Evolutionary conservation across 2,329 filamentous ascomycete genomes (phyloP), one percentile per base, ranked within the genome.

Genomic region (Trichoderma guizhouense): DNA sequence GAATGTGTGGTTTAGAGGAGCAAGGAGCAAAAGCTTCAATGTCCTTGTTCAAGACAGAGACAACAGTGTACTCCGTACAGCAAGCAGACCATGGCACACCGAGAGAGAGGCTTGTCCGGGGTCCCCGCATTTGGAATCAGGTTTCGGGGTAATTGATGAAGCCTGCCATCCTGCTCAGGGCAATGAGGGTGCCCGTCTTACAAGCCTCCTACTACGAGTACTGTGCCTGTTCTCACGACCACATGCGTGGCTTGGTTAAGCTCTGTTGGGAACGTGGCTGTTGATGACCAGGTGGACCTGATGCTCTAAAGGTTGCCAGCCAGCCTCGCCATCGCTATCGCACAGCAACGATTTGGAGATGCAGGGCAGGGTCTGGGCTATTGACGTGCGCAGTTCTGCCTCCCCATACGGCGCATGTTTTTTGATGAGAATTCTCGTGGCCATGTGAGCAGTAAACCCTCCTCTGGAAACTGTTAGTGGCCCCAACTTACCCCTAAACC

Each of bases 51-150:
- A 7, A 47, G 53, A 60, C 12, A n/a, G 15, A 66, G 47, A 36
- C 26, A 43, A 3, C 12, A 39, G 28, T 28, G 28, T 28, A 28
- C 26, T 28, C 18, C 15, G 32, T 39, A 55, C 21, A 9, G 24
- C 28, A 26, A 67, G 15, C 24, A 36, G 24, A 57, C 28, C n/a
- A 24, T 36, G 15, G 39, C 18, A 39, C 55, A 69, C 18, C 24
- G 60, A 64, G 32, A 71, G 34, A 43, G 39, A 43, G 24, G 32
- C 47, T 63, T 55, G 24, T 66, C 69, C 36, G 53, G 69, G 69
- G 62, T 71, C 69, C 69, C 69, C 69, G 61, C 69, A 71, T 71
- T 66, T 71, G 36, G n/a, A 63, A 57, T 71, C 62, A 53, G 61
- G 43, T 51, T 71, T 71, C 53, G 53, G 69, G 36, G 61, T 36